These are phyloP conservation scores for Funneliformis caledonium DNA, from an alignment of 371 early-diverging fungal species.

Conservation along the genomic window DNA sequence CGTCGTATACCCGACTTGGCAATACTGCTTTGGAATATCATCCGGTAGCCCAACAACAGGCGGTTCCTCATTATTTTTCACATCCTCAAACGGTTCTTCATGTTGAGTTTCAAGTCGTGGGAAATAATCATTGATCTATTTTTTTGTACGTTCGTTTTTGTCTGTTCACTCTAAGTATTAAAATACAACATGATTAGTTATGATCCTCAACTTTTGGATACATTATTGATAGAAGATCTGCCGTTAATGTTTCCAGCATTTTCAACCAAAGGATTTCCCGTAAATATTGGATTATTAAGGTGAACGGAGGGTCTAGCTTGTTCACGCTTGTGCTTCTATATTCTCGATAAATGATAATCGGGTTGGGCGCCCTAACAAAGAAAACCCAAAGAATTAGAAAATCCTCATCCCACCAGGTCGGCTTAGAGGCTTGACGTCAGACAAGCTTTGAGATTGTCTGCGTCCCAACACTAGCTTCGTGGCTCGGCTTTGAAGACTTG, in stretches of 20 bases:
- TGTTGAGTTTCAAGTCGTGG: no score
- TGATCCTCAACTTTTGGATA: no score
- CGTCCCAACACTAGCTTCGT: conserved; percentile 28
- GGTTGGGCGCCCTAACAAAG: background rate
- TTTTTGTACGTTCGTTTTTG: no score
- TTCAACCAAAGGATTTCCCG: background rate
- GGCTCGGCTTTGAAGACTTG: conserved; percentile 33
- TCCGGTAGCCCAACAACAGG: no score
- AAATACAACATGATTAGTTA: no score
- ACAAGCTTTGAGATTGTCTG: conserved; percentile 30
- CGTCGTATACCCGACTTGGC: no score
- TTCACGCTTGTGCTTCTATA: background rate
- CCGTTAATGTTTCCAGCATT: conserved; percentile 2
- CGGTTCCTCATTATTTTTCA: no score
- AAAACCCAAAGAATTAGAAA: no score
- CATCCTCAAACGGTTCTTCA: no score
- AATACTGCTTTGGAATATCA: no score
- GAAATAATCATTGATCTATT: no score
- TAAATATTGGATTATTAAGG: conserved; percentile 14
- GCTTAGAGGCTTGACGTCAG: conserved; percentile 27
- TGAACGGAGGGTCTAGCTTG: background rate
- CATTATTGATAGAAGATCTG: background rate
- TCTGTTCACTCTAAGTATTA: no score
- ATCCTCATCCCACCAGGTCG: conserved; percentile 1
- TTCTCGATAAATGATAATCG: background rate